Evolutionary conservation across 1,284 basidiomycete species (phyloP).

Genomic region (Phaffia rhodozyma): DNA sequence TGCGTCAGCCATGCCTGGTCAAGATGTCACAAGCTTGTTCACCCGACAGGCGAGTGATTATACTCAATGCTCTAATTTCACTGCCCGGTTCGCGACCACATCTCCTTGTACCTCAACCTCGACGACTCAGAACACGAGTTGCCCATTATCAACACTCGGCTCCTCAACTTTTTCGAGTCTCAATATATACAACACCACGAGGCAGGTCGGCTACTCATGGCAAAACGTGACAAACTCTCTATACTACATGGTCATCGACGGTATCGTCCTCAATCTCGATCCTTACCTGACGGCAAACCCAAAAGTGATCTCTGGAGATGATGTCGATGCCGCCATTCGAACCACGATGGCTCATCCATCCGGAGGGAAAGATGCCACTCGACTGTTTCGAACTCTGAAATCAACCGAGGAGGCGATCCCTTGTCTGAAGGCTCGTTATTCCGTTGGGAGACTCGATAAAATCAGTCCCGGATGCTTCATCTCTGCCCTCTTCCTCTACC

Average conservation of each 20-base stretch:
- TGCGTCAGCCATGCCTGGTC: slow-evolving; percentile 49
- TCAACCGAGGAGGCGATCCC: slow-evolving; percentile 55
- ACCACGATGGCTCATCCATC: slow-evolving; percentile 48
- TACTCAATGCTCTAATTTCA: slow-evolving; percentile 48
- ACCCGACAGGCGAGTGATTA: slow-evolving; percentile 54
- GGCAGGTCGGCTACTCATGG: slow-evolving; percentile 77
- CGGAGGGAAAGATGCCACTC: slow-evolving; percentile 79
- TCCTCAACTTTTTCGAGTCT: slow-evolving; percentile 50
- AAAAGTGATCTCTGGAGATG: slow-evolving; percentile 54
- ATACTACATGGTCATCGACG: slow-evolving; percentile 80
- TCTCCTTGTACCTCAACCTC: slow-evolving; percentile 47
- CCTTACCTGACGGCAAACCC: slow-evolving; percentile 73
- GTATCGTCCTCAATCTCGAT: slow-evolving; percentile 81
- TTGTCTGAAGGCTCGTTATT: slow-evolving; percentile 73
- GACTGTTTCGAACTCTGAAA: slow-evolving; percentile 61
- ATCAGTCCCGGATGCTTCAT: slow-evolving; percentile 92
- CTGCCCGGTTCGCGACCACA: slow-evolving; percentile 57
- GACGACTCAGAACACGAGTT: slow-evolving; percentile 38
- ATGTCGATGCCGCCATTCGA: slow-evolving; percentile 73
- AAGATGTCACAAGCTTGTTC: slow-evolving; percentile 82
- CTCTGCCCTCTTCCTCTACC: slow-evolving; percentile 77
- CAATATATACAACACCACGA: slow-evolving; percentile 50
- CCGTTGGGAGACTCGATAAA: slow-evolving; percentile 92
- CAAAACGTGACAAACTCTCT: slow-evolving; percentile 54
- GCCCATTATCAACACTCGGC: slow-evolving; percentile 50